Conservation (phyloP, 805 yeast species). For the Huiozyma sinensis region DNA sequence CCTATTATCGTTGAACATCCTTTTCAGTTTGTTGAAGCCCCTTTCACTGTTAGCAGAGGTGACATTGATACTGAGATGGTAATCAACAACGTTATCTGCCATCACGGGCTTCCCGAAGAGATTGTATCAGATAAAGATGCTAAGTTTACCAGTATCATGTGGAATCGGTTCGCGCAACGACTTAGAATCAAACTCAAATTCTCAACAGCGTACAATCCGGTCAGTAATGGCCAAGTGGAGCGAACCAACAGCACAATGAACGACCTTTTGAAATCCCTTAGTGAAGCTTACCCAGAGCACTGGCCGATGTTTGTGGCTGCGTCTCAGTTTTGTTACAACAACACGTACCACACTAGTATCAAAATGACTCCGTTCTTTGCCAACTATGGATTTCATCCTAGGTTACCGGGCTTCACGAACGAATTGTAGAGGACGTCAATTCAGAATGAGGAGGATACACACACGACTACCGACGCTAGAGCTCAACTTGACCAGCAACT, state of each 20-base stretch:
- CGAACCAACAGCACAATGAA: conserved; percentile 1
- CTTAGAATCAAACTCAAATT: not conserved
- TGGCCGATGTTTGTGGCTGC: not conserved
- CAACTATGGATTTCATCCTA: conserved; percentile 1
- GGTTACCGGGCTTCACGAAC: conserved; percentile 1
- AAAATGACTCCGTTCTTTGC: conserved; percentile 2
- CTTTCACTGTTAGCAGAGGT: too few relatives aligned
- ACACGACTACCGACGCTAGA: not conserved
- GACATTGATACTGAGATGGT: too few relatives aligned
- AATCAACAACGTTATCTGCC: not conserved
- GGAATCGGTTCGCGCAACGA: not conserved
- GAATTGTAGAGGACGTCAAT: not conserved
- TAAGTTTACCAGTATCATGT: not conserved
- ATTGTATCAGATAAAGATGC: not conserved
- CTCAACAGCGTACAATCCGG: not conserved
- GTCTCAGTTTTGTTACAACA: conserved; percentile 2
- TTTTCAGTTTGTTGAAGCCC: too few relatives aligned
- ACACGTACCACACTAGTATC: not conserved
- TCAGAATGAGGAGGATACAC: not conserved
- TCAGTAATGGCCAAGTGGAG: not conserved
- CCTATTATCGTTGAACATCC: too few relatives aligned
- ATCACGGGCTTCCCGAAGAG: not conserved
- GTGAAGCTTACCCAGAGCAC: not conserved
- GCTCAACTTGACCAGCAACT: not conserved
- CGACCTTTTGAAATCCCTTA: not conserved